Base-by-base conservation (phyloP, 768 basidiomycete genomes). In the Collybia mongolica region DNA sequence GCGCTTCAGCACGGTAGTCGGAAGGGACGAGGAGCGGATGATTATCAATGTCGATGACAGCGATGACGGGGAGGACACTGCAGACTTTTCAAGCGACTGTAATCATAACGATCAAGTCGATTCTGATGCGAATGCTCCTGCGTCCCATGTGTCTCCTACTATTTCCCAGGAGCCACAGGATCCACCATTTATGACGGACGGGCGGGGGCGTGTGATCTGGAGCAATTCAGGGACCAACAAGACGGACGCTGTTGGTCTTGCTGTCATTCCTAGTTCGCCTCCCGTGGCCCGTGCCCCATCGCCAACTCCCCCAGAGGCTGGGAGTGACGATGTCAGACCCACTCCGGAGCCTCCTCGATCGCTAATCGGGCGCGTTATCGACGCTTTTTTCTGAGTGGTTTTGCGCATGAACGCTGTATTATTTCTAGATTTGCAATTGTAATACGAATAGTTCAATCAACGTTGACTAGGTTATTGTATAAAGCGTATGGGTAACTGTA, bases 131-230 rank as follows among this genome's bases (percentile, higher is more conserved):
- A n/a, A 44, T 15, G 18, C n/a, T n/a, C n/a, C n/a, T n/a, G 28
- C 39, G 29, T 32, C 37, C 44, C 14, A n/a, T n/a, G 49, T 35
- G 29, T 28, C 45, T 23, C 18, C 39, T 23, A 39, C 17, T 9
- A 39, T 22, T 38, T 41, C 24, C 38, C 46, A 5, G 7, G 28
- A 26, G 7, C 40, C 22, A 28, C 46, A 47, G 15, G 72, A 75
- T 23, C 79, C 81, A 24, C 75, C 79, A 6, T 85, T 84, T 57
- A 70, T 82, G 51, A 85, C 84, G 12, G 84, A 86, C 61, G 83
- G 83, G 22, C 72, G 84, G 40, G 83, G 83, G 7, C 70, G 83
- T 48, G 83, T 84, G 18, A 77, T 84, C 15, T 73, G 74, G 64
- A 75, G 69, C 8, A 60, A 64, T 44, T 40, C 48, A 17, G 14